Conservation (phyloP, 768 basidiomycete genomes). For the Calocera viscosa region DNA sequence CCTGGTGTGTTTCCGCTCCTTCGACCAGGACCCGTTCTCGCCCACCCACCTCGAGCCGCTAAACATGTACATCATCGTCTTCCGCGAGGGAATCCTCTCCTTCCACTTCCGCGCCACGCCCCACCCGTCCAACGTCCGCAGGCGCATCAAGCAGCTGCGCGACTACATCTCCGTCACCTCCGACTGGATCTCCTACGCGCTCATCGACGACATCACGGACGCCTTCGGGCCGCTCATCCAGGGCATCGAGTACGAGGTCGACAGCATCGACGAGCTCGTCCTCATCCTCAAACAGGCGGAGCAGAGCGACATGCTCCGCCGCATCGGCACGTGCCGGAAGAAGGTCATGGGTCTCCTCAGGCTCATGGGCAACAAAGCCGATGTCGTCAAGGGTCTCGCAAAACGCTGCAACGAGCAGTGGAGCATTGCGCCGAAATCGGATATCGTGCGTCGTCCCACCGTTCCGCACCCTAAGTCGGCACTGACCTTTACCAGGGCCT, state of each 20-base stretch:
- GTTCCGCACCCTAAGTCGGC: background rate
- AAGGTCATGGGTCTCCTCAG: slow-evolving; percentile 97
- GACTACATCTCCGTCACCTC: slow-evolving; percentile 98
- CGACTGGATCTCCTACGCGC: slow-evolving; percentile 98
- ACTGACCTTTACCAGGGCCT: slow-evolving; percentile 48
- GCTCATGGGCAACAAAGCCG: slow-evolving; percentile 98
- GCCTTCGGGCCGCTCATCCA: slow-evolving; percentile 98
- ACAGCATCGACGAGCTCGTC: slow-evolving; percentile 95
- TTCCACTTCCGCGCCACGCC: slow-evolving; percentile 97
- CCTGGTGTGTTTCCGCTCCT: slow-evolving; percentile 95
- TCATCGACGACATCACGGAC: slow-evolving; percentile 99
- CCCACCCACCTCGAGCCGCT: slow-evolving; percentile 94
- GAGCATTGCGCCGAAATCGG: slow-evolving; percentile 94
- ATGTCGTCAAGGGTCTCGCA: slow-evolving; percentile 96
- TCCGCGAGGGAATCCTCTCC: slow-evolving; percentile 89
- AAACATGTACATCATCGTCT: slow-evolving; percentile 99
- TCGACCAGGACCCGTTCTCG: slow-evolving; percentile 96
- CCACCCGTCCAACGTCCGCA: slow-evolving; percentile 93
- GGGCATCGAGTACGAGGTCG: slow-evolving; percentile 97
- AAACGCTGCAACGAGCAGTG: slow-evolving; percentile 98
- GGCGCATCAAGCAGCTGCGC: slow-evolving; percentile 96
- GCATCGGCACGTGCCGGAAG: slow-evolving; percentile 96
- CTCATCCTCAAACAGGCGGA: slow-evolving; percentile 90
- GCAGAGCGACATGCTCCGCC: slow-evolving; percentile 93
- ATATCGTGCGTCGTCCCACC: slow-evolving; percentile 55